phyloP scores from a whole-genome alignment of 2,329 filamentous ascomycete species.

The Chaetomium sp. region DNA sequence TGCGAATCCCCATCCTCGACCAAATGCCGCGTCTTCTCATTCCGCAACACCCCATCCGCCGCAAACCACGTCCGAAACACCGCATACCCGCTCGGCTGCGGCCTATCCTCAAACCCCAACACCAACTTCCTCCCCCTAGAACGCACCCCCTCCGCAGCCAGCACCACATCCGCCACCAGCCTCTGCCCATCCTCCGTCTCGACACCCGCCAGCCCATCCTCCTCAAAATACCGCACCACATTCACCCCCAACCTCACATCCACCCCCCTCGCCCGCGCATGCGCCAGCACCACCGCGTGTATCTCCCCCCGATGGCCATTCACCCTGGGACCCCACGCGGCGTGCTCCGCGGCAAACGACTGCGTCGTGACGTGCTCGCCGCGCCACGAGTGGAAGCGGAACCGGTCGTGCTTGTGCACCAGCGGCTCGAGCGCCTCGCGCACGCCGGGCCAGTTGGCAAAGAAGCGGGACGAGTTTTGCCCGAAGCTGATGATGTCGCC shows the following conservation, averaged over 20 bases:
- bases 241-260: conserved; percentile 48
- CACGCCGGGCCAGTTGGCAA: conserved; percentile 57
- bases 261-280: conserved; percentile 50
- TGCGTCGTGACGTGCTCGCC: conserved; percentile 52
- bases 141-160: conserved; percentile 50
- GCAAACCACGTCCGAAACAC: conserved; percentile 48
- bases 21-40: conserved; percentile 48
- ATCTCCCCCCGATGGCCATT: conserved; percentile 58
- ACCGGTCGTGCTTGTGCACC: conserved; percentile 48
- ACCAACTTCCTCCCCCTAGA: conserved; percentile 48
- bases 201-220: conserved; percentile 43
- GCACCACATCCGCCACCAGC: conserved; percentile 45
- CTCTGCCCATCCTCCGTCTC: conserved; percentile 46
- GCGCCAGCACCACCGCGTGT: conserved; percentile 52
- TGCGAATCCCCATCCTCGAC: conserved; percentile 53
- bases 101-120: conserved; percentile 45
- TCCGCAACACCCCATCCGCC: conserved; percentile 45
- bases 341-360: conserved; percentile 36
- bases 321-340: conserved; percentile 49
- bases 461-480: conserved; percentile 59
- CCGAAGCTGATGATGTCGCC: conserved; percentile 58
- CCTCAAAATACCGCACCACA: conserved; percentile 49
- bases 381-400: conserved; percentile 47
- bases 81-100: conserved; percentile 45
- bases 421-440: conserved; percentile 51